Base-by-base conservation (phyloP, 768 basidiomycete species). In the Tylopilus intermedius region DNA sequence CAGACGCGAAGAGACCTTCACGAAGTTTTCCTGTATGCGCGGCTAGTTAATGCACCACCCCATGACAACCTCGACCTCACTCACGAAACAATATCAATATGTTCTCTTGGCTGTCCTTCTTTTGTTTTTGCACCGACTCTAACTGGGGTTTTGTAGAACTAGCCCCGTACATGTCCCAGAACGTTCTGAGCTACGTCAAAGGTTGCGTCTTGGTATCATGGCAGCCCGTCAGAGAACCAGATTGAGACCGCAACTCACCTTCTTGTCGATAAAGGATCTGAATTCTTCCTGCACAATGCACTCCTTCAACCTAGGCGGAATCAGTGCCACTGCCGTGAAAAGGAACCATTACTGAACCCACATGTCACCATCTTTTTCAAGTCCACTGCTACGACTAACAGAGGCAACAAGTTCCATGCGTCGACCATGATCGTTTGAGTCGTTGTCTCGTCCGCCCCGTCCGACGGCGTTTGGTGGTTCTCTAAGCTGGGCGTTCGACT, bases 291-390 rank as follows among this genome's bases (percentile, higher is more conserved):
- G 88, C 1, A 79, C 72, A 29, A 64, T 71, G 45, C 54, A 64
- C 56, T 83, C 73, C 59, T 84, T 87, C 63, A 90, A 66, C 46
- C 88, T 90, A 62, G 21, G 15, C 7, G 10, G 58, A 49, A 70
- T 76, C 56, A 57, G 57, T 55, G 65, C 30, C 9, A 10, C 50
- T 61, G 65, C 77, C 67, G 72, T 14, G n/a, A 49, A 33, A 42
- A 46, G 21, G 47, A 24, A 39, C 22, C 9, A 42, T 30, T 14
- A n/a, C 6, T 37, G 26, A 10, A 63, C 88, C 77, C 68, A 90
- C 88, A 79, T 76, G 69, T 89, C 84, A 37, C 88, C 87, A 54
- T 81, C 86, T 58, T 79, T 82, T 59, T 84, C 84, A 24, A 89
- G 64, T 9, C 88, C 87, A 58, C 88, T 84, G 59, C 86, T 88